Evolutionary conservation across 495 filamentous ascomycete species (phyloP).

Genomic region (Daldinia childiae): DNA sequence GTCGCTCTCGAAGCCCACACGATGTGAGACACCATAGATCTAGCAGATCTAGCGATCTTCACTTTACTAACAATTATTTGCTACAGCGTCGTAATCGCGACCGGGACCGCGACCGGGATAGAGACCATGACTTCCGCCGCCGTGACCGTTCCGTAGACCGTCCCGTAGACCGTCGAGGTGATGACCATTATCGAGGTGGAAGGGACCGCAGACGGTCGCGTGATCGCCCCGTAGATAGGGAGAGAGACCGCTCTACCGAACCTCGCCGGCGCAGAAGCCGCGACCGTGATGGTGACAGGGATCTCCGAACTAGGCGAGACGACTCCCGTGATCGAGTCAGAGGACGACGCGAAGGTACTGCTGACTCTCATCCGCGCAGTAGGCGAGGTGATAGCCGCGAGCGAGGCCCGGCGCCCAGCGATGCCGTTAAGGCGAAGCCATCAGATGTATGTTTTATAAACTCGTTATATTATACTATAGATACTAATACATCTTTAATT

Average conservation of each 20-base stretch:
- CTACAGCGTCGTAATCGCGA: constrained; percentile 64
- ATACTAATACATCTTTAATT: constrained; percentile 27
- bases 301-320: constrained; percentile 79
- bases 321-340: constrained; percentile 77
- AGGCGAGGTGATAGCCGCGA: constrained; percentile 73
- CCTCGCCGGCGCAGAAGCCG: constrained; percentile 69
- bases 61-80: constrained; percentile 45
- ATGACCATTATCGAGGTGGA: constrained; percentile 70
- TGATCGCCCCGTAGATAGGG: constrained; percentile 68
- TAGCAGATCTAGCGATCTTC: not conserved
- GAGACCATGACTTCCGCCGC: constrained; percentile 68
- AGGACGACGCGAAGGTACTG: constrained; percentile 77
- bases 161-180: constrained; percentile 77
- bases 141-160: constrained; percentile 76
- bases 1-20: constrained; percentile 72
- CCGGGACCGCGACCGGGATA: constrained; percentile 59
- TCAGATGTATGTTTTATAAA: constrained; percentile 59
- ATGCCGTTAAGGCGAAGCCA: constrained; percentile 55
- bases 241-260: constrained; percentile 64
- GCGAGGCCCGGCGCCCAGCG: constrained; percentile 56
- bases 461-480: not conserved
- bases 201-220: constrained; percentile 67
- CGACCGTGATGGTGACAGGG: constrained; percentile 66
- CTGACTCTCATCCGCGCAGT: constrained; percentile 75
- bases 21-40: constrained; percentile 64